Evolutionary conservation across 345 rosid species (phyloP).

Genomic region (Populus ilicifolia): DNA sequence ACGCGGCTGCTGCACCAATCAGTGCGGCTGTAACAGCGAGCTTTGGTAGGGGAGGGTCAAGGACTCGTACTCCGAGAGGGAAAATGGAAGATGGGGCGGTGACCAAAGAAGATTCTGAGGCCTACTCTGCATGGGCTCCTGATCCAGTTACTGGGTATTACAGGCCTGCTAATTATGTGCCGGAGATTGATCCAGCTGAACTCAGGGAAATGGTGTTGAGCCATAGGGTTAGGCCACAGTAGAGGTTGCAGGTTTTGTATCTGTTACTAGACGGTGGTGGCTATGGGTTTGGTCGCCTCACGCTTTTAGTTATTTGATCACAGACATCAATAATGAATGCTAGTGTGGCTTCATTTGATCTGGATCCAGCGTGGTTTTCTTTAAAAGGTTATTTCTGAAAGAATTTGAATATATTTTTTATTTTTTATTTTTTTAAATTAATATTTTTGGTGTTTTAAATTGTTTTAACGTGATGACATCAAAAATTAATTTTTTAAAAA

Average conservation of each 20-base stretch:
- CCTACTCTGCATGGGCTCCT: slow-evolving; percentile 53
- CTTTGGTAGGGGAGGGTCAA: slow-evolving; percentile 31
- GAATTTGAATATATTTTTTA: too few species aligned
- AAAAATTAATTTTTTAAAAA: too few species aligned
- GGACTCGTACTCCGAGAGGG: slow-evolving; percentile 16
- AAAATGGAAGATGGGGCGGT: slow-evolving; percentile 32
- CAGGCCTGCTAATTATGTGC: slow-evolving; percentile 36
- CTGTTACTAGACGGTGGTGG: too few species aligned
- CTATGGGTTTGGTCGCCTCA: too few species aligned
- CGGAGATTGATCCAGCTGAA: slow-evolving; percentile 59
- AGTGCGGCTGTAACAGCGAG: slow-evolving; percentile 19
- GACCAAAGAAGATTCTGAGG: slow-evolving; percentile 31
- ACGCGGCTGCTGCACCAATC: slow-evolving; percentile 30
- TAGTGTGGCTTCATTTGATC: too few species aligned
- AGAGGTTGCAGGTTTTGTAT: not conserved
- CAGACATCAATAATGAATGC: too few species aligned
- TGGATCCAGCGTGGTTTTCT: too few species aligned
- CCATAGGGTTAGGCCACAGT: slow-evolving; percentile 32
- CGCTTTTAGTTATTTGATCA: too few species aligned
- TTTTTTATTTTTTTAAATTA: too few species aligned
- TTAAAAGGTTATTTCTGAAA: too few species aligned
- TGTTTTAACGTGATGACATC: too few species aligned
- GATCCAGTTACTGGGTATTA: slow-evolving; percentile 73
- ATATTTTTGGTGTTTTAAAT: too few species aligned
- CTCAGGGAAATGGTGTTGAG: slow-evolving; percentile 59